These are phyloP conservation scores for Penicillium canariense DNA, from an alignment of 495 filamentous ascomycete species.

Conservation along the genomic window DNA sequence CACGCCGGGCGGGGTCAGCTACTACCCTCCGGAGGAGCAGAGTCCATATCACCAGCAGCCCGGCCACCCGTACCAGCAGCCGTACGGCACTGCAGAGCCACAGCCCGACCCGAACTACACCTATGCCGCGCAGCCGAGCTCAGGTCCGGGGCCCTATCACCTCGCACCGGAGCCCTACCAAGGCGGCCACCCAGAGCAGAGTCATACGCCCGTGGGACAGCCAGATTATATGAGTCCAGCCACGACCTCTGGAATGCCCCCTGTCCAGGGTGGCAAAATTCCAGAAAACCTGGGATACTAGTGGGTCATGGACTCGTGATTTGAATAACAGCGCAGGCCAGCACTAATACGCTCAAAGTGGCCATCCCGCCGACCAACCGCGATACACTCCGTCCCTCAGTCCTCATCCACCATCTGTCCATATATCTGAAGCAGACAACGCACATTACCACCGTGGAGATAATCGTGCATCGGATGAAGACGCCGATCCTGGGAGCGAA, in stretches of 20 bases:
- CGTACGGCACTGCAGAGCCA: conserved; percentile 2
- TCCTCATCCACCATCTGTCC: conserved; percentile 17
- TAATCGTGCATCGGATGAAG: conserved; percentile 12
- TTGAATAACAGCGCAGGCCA: not conserved
- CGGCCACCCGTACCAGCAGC: conserved; percentile 2
- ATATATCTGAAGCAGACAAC: conserved; percentile 20
- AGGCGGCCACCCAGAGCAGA: conserved; percentile 28
- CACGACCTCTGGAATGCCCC: conserved; percentile 46
- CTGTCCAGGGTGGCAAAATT: conserved; percentile 35
- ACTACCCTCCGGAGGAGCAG: conserved; percentile 30
- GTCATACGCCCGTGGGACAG: conserved; percentile 36
- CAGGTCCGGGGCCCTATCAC: conserved; percentile 22
- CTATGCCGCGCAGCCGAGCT: conserved; percentile 25
- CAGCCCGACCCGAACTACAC: conserved; percentile 23
- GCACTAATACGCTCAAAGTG: not conserved
- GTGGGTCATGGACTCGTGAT: conserved; percentile 20
- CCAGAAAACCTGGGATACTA: conserved; percentile 40
- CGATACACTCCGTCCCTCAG: conserved; percentile 22
- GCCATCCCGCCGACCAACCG: conserved; percentile 20
- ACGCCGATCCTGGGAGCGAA: conserved; percentile 34
- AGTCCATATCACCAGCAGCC: conserved; percentile 11
- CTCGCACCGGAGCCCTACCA: conserved; percentile 33
- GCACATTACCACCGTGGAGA: conserved; percentile 5
- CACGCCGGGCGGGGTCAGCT: conserved; percentile 26
- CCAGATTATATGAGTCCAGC: conserved; percentile 46